phyloP scores from a whole-genome alignment of 2,329 filamentous ascomycete genomes.

The Zymoseptoria pseudotritici region DNA sequence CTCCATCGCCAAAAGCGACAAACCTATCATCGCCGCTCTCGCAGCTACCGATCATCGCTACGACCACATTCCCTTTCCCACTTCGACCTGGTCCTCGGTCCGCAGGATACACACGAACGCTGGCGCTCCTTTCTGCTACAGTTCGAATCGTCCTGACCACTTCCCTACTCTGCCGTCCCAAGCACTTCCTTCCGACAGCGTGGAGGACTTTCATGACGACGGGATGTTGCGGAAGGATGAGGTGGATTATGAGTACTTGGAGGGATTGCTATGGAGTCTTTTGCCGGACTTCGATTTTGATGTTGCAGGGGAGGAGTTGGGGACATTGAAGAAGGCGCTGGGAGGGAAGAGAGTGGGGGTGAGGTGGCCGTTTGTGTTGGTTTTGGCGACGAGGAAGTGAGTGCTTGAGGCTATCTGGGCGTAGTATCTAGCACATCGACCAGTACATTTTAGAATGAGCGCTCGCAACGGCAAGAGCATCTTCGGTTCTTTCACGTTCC shows the following conservation, averaged over 20 bases:
- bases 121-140: background rate
- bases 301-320: conserved; percentile 1
- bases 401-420: too few species aligned
- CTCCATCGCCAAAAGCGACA: background rate
- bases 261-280: background rate
- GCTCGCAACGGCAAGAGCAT: too few species aligned
- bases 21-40: background rate
- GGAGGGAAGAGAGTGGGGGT: background rate
- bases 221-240: background rate
- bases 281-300: background rate
- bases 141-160: background rate
- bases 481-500: too few species aligned
- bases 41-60: conserved; percentile 2
- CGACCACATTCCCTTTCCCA: conserved; percentile 2
- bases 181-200: background rate
- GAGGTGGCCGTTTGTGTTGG: conserved; percentile 5
- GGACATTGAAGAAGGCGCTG: conserved; percentile 1
- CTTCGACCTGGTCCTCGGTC: conserved; percentile 1
- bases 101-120: conserved; percentile 1
- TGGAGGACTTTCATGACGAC: background rate
- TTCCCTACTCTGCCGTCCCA: background rate
- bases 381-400: conserved; percentile 5
- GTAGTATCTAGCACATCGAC: background rate
- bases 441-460: too few species aligned
- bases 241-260: conserved; percentile 4